Conservation (phyloP, 2,329 filamentous ascomycete genomes). For the Aspergillus persii region DNA sequence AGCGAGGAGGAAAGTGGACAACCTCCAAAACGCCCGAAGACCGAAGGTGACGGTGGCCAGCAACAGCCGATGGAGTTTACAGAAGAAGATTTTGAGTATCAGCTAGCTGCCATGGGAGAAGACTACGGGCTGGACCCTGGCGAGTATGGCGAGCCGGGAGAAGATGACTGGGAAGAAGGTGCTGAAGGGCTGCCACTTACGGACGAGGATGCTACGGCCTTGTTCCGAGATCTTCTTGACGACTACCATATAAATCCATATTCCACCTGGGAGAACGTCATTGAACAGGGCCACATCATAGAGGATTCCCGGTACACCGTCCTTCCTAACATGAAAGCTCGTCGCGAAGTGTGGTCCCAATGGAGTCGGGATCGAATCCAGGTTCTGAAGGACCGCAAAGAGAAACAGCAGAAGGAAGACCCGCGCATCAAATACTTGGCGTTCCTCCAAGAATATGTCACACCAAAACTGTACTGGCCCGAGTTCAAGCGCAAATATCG, state of each 20-base stretch:
- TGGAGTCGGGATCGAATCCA: slow-evolving; percentile 80
- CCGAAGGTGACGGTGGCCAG: slow-evolving; percentile 49
- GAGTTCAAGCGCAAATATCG: slow-evolving; percentile 92
- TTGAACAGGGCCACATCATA: slow-evolving; percentile 77
- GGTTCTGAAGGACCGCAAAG: slow-evolving; percentile 67
- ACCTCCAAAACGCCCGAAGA: slow-evolving; percentile 53
- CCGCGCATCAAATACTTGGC: slow-evolving; percentile 78
- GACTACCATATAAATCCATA: slow-evolving; percentile 83
- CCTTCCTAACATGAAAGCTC: slow-evolving; percentile 73
- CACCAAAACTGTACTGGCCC: slow-evolving; percentile 92
- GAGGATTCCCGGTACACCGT: slow-evolving; percentile 86
- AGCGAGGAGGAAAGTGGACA: slow-evolving; percentile 52
- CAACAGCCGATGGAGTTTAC: slow-evolving; percentile 71
- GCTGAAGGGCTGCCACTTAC: slow-evolving; percentile 68
- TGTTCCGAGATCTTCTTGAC: slow-evolving; percentile 84
- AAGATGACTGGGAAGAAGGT: slow-evolving; percentile 64
- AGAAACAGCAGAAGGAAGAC: slow-evolving; percentile 75
- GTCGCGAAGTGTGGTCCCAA: slow-evolving; percentile 77
- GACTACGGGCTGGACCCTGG: slow-evolving; percentile 77
- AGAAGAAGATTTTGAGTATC: slow-evolving; percentile 91
- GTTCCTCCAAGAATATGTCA: slow-evolving; percentile 78
- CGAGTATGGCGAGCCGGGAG: slow-evolving; percentile 66
- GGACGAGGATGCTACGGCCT: slow-evolving; percentile 69
- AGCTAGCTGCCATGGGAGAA: slow-evolving; percentile 83
- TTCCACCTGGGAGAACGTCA: slow-evolving; percentile 83